Evolutionary conservation across 1,284 basidiomycete genomes (phyloP), one percentile per base, ranked within the genome.

Genomic region (Singerocomus rubriflavus): DNA sequence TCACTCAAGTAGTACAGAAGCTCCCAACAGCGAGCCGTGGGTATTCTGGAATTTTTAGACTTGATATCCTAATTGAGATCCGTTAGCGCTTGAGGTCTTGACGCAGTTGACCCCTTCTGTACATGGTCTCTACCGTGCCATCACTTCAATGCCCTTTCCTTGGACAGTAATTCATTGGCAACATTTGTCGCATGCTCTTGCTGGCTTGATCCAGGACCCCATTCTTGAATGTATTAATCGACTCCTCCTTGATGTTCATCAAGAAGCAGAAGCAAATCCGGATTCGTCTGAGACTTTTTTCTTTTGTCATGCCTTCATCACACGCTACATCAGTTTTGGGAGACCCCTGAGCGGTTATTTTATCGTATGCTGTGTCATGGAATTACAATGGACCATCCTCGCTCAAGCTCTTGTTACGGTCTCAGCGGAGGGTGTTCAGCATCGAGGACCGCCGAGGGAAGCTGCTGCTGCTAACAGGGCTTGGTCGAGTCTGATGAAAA

Each of bases 281-380:
- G 56, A 67, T 9, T 39, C 51, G 1, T 46, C 55, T 2, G 49
- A 51, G n/a, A 42, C 46, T 5, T 66, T 82, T 32, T 71, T 73
- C 48, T 86, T 81, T 67, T 77, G 87, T 37, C 81, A 85, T 57
- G 82, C 84, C 0, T 83, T 94, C 54, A 76, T 94, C 35, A 75
- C 85, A 14, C 82, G 89, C 33, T 96, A 96, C 65, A 77, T 88
- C 21, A 75, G 79, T 14, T 79, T 80, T 44, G 87, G 85, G 17
- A 78, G 88, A 10, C 91, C 92, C 12, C 74, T 95, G 17, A 91
- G 87, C 45, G 91, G 92, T 14, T 91, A 93, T 65, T 93, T 95
- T 62, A 80, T 91, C 48, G 81, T 92, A 7, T 92, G 91, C 69
- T 91, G 89, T 60, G 81, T 89, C 29, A 79, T 93, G 61, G 91